Conservation (phyloP, 2,329 filamentous ascomycete genomes). For the Helotiales sp. region DNA sequence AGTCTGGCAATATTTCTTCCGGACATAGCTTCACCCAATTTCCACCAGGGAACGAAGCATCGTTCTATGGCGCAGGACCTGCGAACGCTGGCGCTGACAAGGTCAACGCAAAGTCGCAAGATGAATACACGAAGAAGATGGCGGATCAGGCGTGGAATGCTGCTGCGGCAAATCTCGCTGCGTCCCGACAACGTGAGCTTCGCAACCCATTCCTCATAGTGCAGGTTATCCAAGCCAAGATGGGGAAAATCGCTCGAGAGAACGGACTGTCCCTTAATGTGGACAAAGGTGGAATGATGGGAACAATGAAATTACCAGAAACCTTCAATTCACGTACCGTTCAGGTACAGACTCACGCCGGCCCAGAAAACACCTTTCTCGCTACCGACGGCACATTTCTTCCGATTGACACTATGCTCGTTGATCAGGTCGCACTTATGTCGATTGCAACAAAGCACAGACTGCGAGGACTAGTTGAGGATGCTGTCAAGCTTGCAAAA, state of each 20-base stretch:
- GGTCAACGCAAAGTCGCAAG: constrained; percentile 55
- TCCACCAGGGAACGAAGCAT: constrained; percentile 57
- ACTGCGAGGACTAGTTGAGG: constrained; percentile 75
- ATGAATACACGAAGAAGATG: constrained; percentile 68
- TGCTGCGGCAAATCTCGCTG: constrained; percentile 60
- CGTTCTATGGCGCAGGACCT: constrained; percentile 68
- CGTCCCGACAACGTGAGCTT: constrained; percentile 62
- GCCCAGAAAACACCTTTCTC: constrained; percentile 67
- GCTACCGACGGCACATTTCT: constrained; percentile 71
- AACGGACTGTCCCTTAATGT: constrained; percentile 61
- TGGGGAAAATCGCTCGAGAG: constrained; percentile 62
- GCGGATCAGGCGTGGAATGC: constrained; percentile 69
- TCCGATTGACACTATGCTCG: constrained; percentile 74
- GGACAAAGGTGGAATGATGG: constrained; percentile 60
- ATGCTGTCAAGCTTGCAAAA: constrained; percentile 71
- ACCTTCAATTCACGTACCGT: constrained; percentile 45
- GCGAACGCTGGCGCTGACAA: constrained; percentile 64
- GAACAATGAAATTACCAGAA: constrained; percentile 40
- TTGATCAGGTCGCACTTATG: constrained; percentile 81
- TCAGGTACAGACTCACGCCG: constrained; percentile 60
- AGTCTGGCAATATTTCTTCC: constrained; percentile 48
- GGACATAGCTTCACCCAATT: constrained; percentile 59
- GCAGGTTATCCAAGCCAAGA: constrained; percentile 47
- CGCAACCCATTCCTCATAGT: constrained; percentile 55
- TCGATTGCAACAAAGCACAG: constrained; percentile 84